A percentile compares a stretch with the other conserved stretches of the same genome.
Evolutionary conservation across 768 basidiomycete species (phyloP).

Genomic region (Boletus rubropictus): DNA sequence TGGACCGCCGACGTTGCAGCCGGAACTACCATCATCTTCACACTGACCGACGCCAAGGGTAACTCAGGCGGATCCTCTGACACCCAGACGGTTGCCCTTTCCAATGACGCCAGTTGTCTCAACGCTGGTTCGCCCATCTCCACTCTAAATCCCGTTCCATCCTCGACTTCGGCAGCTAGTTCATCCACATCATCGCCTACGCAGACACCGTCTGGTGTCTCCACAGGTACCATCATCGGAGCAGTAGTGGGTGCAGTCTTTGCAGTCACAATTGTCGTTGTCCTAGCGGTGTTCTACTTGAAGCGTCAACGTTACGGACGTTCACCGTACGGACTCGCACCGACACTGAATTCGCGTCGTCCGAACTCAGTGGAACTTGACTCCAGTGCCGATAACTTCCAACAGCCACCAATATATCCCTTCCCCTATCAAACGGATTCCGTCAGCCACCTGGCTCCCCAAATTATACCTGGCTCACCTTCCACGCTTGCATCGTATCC

Average conservation of each 20-base stretch:
- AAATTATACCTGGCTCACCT: slow-evolving; percentile 2
- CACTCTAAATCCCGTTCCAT: slow-evolving; percentile 29
- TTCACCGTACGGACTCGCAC: slow-evolving; percentile 28
- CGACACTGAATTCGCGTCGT: slow-evolving; percentile 27
- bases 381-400: slow-evolving; percentile 15
- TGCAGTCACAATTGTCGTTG: slow-evolving; percentile 47
- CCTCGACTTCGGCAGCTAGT: slow-evolving; percentile 16
- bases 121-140: slow-evolving; percentile 49
- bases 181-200: slow-evolving; percentile 18
- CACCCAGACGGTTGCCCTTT: slow-evolving; percentile 40
- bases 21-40: slow-evolving; percentile 54
- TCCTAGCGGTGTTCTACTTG: slow-evolving; percentile 49
- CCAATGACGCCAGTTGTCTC: slow-evolving; percentile 49
- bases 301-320: slow-evolving; percentile 23
- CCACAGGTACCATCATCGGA: slow-evolving; percentile 45
- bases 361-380: slow-evolving; percentile 38
- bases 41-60: slow-evolving; percentile 47
- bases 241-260: slow-evolving; percentile 46
- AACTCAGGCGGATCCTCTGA: slow-evolving; percentile 58
- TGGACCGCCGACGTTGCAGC: slow-evolving; percentile 56
- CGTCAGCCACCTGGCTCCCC: slow-evolving; percentile 13
- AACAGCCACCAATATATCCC: slow-evolving; percentile 34
- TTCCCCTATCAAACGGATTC: slow-evolving; percentile 27
- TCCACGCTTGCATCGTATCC: background rate
- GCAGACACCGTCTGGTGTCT: slow-evolving; percentile 23